A percentile compares a stretch with the other conserved stretches of the same genome.
phyloP scores from a whole-genome alignment of 2,329 filamentous ascomycete species.

The Rutstroemia sp. region DNA sequence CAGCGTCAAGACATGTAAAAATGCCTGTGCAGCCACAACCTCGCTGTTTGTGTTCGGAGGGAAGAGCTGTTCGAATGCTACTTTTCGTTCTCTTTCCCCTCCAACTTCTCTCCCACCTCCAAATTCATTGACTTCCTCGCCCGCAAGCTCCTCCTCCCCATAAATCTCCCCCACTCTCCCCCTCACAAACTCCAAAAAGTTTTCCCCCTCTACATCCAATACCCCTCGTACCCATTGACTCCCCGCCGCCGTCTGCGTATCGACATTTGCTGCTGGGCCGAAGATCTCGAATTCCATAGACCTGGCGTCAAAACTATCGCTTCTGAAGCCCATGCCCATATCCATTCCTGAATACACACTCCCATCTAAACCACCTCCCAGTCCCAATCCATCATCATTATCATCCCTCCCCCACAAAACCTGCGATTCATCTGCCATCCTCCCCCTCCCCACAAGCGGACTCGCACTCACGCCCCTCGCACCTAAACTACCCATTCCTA shows the following conservation, averaged over 20 bases:
- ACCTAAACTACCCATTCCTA: neutral
- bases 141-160: slow-evolving; percentile 4
- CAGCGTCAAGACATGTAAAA: slow-evolving; percentile 66
- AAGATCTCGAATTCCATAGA: slow-evolving; percentile 38
- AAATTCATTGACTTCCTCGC: neutral
- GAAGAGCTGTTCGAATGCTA: slow-evolving; percentile 65
- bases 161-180: slow-evolving; percentile 34
- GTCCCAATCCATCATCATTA: slow-evolving; percentile 1
- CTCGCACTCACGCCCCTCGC: neutral
- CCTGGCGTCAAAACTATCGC: neutral
- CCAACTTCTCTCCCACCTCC: neutral
- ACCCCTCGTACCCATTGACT: slow-evolving; percentile 42
- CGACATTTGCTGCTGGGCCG: slow-evolving; percentile 32
- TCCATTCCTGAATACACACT: neutral
- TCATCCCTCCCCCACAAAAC: slow-evolving; percentile 23
- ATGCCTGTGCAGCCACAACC: slow-evolving; percentile 64
- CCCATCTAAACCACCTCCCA: neutral
- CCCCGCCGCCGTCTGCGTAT: slow-evolving; percentile 40
- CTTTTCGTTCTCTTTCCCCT: slow-evolving; percentile 30
- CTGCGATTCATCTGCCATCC: slow-evolving; percentile 12
- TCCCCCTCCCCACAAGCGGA: neutral
- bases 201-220: slow-evolving; percentile 51
- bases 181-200: slow-evolving; percentile 55
- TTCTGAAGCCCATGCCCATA: neutral
- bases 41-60: slow-evolving; percentile 43